Evolutionary conservation across 2,329 filamentous ascomycete species (phyloP), one percentile per base, ranked within the genome.

Genomic region (Epichloe scottii): DNA sequence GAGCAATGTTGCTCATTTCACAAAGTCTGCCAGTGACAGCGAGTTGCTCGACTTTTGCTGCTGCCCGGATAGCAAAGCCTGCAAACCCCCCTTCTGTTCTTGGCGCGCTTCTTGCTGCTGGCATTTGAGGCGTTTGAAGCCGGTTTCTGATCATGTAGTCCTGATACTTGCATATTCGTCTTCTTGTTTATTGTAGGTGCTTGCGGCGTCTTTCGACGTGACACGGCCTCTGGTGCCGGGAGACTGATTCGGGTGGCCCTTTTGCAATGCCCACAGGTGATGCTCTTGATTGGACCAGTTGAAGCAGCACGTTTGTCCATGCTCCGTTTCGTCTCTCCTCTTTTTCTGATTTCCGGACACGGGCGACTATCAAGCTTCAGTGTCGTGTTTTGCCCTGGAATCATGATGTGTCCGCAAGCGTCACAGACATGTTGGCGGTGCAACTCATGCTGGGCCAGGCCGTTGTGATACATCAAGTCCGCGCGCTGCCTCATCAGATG

Each of bases 71-170:
- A 86, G 68, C 40, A 86, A 63, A 48, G 81, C 80, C 61, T 84
- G 78, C n/a, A 87, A 68, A 1, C 79, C 81, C 79, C 77, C 64
- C 84, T 86, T 53, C 81, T 72, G 54, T 70, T 77, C 66, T 81
- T 85, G 34, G 81, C 78, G 47, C 81, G 72, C 67, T 83, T 84
- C 66, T 80, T 83, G 67, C 78, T 83, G 65, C 67, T 79, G 7
- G 77, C 74, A 60, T 78, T 81, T 35, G 30, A 10, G 8, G 30
- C 30, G 74, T 34, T 45, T 8, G 46, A 67, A 2, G 72, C 69
- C 15, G 53, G 58, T 54, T 64, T 58, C 33, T 46, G 40, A 60
- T 59, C 58, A 11, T 53, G 45, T n/a, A 49, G 19, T 42, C 14
- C 40, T 8, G 40, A 15, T 7, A 14, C 30, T 17, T 14, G 14